Percentiles rank a stretch among this genome's conserved stretches.
These are phyloP conservation scores for Cyphellophora europaea DNA, from an alignment of 2,329 filamentous ascomycete species.

Conservation along the genomic window DNA sequence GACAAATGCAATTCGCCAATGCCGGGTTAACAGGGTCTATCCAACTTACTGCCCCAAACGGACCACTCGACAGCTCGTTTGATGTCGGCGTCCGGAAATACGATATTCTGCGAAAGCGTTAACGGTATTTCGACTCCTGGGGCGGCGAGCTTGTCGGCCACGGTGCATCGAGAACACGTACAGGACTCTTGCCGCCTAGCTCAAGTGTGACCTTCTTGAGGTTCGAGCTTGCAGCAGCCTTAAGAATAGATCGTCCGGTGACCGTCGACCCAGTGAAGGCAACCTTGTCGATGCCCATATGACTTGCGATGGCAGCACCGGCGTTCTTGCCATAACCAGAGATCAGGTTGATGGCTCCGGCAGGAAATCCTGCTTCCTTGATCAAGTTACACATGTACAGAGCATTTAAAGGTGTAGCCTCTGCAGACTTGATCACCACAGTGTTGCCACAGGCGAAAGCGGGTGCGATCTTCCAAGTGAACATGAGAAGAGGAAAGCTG, in stretches of 20 bases:
- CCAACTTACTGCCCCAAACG: too few relatives aligned
- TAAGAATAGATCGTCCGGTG: slow-evolving; percentile 22
- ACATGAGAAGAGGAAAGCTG: slow-evolving; percentile 8
- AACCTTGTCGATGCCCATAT: slow-evolving; percentile 24
- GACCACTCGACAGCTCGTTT: slow-evolving; percentile 24
- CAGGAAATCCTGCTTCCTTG: slow-evolving; percentile 43
- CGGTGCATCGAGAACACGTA: slow-evolving; percentile 6
- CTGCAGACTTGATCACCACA: slow-evolving; percentile 60
- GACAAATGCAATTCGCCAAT: too few relatives aligned
- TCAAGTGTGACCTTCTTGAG: slow-evolving; percentile 27
- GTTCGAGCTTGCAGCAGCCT: slow-evolving; percentile 22
- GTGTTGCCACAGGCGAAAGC: slow-evolving; percentile 59
- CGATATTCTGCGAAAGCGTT: slow-evolving; percentile 15
- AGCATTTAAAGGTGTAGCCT: slow-evolving; percentile 45
- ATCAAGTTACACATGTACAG: slow-evolving; percentile 39
- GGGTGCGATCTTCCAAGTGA: slow-evolving; percentile 46
- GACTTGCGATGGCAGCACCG: slow-evolving; percentile 22
- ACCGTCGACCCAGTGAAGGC: slow-evolving; percentile 25
- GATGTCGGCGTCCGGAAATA: slow-evolving; percentile 27
- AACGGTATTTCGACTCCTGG: neutral
- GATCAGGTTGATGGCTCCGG: slow-evolving; percentile 49
- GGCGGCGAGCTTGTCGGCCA: slow-evolving; percentile 4
- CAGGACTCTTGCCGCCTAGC: slow-evolving; percentile 22
- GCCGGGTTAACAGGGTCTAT: too few relatives aligned
- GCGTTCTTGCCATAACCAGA: slow-evolving; percentile 56